Conservation (phyloP, 2,329 filamentous ascomycete species). For the Clonostachys chloroleuca region DNA sequence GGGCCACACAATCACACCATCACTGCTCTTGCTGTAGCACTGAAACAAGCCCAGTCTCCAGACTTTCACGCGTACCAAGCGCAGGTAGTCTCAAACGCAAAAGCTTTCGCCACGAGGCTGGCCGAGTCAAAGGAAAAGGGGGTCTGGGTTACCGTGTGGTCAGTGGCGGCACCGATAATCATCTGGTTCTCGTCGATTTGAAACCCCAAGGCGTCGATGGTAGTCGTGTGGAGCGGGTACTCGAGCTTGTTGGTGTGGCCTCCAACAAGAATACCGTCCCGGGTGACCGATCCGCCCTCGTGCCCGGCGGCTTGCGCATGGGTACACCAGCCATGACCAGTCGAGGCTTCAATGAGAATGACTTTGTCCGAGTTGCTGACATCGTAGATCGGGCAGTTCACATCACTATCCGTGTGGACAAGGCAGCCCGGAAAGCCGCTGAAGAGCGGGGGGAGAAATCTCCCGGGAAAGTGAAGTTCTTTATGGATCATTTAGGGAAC, state of each 20-base stretch:
- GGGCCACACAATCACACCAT: slow-evolving; percentile 99
- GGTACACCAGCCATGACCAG: slow-evolving; percentile 98
- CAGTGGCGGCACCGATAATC: slow-evolving; percentile 93
- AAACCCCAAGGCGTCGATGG: slow-evolving; percentile 87
- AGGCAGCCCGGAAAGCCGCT: slow-evolving; percentile 64
- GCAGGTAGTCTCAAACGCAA: slow-evolving; percentile 85
- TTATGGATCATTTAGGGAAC: slow-evolving; percentile 63
- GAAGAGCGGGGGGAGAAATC: slow-evolving; percentile 64
- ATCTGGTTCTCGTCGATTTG: slow-evolving; percentile 88
- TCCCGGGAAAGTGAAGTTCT: slow-evolving; percentile 60
- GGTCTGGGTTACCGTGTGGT: slow-evolving; percentile 85
- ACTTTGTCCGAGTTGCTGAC: slow-evolving; percentile 82
- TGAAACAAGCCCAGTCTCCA: slow-evolving; percentile 85
- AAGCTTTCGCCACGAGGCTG: slow-evolving; percentile 71
- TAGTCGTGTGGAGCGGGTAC: slow-evolving; percentile 80
- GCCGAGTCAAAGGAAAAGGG: slow-evolving; percentile 65
- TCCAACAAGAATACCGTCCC: slow-evolving; percentile 99
- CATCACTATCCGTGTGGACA: slow-evolving; percentile 74
- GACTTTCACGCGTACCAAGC: slow-evolving; percentile 94
- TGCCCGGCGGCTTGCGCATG: slow-evolving; percentile 89
- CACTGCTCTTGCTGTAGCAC: slow-evolving; percentile 86
- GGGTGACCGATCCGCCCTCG: slow-evolving; percentile 88
- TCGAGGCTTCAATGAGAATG: slow-evolving; percentile 81
- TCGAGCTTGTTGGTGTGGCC: slow-evolving; percentile 93
- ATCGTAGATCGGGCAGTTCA: slow-evolving; percentile 81